Conservation (phyloP, 331 rosid genomes). For the Malus hybrid region DNA sequence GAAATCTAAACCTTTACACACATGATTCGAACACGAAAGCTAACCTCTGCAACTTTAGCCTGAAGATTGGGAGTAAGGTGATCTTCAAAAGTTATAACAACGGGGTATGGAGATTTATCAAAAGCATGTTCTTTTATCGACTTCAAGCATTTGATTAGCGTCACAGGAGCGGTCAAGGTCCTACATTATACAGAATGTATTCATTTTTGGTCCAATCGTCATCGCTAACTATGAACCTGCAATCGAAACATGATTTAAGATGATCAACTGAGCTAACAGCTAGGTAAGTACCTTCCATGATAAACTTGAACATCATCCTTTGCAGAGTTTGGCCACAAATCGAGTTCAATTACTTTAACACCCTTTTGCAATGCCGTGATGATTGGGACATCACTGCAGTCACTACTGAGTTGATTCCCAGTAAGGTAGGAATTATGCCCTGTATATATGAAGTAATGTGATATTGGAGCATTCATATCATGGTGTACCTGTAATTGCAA, state of each 20-base stretch:
- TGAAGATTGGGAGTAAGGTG: slow-evolving; percentile 75
- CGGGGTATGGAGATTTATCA: slow-evolving; percentile 67
- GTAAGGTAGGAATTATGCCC: slow-evolving; percentile 97
- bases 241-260: neutral
- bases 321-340: slow-evolving; percentile 82
- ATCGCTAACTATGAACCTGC: neutral
- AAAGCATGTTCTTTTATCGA: slow-evolving; percentile 83
- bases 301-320: slow-evolving; percentile 62
- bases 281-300: slow-evolving; percentile 66
- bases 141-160: slow-evolving; percentile 66
- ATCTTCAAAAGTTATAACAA: slow-evolving; percentile 82
- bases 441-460: slow-evolving; percentile 95
- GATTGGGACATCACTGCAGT: slow-evolving; percentile 76
- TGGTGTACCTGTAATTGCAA: slow-evolving; percentile 73
- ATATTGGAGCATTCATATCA: slow-evolving; percentile 85
- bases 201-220: neutral
- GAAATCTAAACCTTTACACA: too few relatives aligned
- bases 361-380: slow-evolving; percentile 63
- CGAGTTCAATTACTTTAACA: slow-evolving; percentile 83
- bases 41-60: slow-evolving; percentile 81
- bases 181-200: slow-evolving; percentile 30
- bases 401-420: slow-evolving; percentile 95
- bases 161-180: slow-evolving; percentile 82
- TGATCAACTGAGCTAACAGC: neutral
- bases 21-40: neutral